These are phyloP conservation scores for Remersonia thermophila DNA, from an alignment of 2,329 filamentous ascomycete species.

Conservation along the genomic window DNA sequence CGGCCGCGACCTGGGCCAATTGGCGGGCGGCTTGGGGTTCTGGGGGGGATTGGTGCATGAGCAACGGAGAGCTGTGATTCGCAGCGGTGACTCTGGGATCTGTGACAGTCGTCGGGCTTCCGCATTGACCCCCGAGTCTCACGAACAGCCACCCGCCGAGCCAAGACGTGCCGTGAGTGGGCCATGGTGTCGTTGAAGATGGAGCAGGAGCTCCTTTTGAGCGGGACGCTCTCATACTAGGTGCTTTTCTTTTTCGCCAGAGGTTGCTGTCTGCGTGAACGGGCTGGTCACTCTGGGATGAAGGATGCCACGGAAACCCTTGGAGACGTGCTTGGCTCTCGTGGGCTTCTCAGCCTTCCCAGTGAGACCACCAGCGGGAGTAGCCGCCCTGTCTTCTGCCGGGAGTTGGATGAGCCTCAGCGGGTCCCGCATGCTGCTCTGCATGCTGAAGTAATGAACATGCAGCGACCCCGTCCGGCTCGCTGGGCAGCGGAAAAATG, in stretches of 20 bases:
- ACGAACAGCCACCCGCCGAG: conserved; percentile 9
- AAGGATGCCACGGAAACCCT: too few relatives aligned
- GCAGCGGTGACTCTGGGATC: conserved; percentile 23
- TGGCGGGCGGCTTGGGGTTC: conserved; percentile 9
- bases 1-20: too few relatives aligned
- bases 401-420: background rate
- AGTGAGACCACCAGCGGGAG: background rate
- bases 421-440: background rate
- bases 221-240: conserved; percentile 3
- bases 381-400: background rate
- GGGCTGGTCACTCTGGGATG: too few relatives aligned
- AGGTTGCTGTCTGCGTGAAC: too few relatives aligned
- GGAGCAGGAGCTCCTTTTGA: conserved; percentile 2
- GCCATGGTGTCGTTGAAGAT: too few relatives aligned
- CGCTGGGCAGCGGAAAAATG: too few relatives aligned
- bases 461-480: background rate
- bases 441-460: background rate
- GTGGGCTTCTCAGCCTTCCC: too few relatives aligned
- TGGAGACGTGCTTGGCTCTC: too few relatives aligned
- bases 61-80: conserved; percentile 25
- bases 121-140: conserved; percentile 18
- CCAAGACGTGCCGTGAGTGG: conserved; percentile 8
- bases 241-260: background rate
- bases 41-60: conserved; percentile 33
- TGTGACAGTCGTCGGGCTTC: conserved; percentile 19